Base-by-base conservation (phyloP, 371 early-diverging fungal genomes). In the Mortierella sp. region DNA sequence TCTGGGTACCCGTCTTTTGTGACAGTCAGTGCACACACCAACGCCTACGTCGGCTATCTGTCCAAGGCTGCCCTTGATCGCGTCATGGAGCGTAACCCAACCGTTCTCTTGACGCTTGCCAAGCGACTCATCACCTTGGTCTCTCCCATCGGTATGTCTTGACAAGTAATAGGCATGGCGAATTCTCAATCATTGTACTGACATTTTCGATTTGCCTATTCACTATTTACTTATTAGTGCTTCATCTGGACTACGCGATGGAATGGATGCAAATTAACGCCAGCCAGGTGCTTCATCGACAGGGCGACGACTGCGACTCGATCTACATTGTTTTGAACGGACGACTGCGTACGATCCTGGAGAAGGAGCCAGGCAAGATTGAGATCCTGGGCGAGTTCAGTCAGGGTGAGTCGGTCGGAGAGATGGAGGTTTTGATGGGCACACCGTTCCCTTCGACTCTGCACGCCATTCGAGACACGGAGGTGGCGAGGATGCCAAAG, bases 391-490 rank as follows among this genome's bases (percentile, higher is more conserved):
- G 93, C 49, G 99, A 99, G 90, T 97, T 95, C 84, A 98, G 99
- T 75, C 81, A 80, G 58, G 97, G 97, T 48, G 98, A 99, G 76
- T 95, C 96, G 43, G 95, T 99, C 0, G 99, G 99, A 65, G 99
- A 99, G 89, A 88, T 97, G 46, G 98, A 98, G 83, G 96, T 98
- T n/a, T 88, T 99, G 70, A 94, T 95, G 82, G 95, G 93, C 74
- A 89, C 92, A 10, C 92, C 93, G 1, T 93, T 97, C 60, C 92
- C 94, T n/a, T 93, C 94, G n/a, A 98, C 97, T 5, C 90, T 99
- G 21, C 98, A 99, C 82, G 99, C 99, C 8, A 99, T 99, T 79
- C 96, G 99, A 60, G 99, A 99, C 85, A 94, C 98, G 1, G 99
- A 99, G 87, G 91, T 99, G 16, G 97, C 98, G 18, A 92, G 97